Conservation (phyloP, 768 basidiomycete species). For the Leccinum variicolor region DNA sequence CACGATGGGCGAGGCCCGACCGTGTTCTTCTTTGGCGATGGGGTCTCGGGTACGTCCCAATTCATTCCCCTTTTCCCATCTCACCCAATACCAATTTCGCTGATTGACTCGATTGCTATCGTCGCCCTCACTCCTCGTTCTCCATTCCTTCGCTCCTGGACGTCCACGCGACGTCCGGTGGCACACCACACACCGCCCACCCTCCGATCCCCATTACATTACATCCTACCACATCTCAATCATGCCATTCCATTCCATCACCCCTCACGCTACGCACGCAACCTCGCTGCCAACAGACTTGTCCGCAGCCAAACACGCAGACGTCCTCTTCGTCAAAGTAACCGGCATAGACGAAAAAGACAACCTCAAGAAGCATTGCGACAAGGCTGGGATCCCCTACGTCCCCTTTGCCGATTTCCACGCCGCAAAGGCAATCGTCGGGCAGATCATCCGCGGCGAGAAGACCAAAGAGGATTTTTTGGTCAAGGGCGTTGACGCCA, state of each 20-base stretch:
- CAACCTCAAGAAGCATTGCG: slow-evolving; percentile 84
- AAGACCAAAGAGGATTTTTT: slow-evolving; percentile 28
- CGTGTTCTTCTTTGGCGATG: slow-evolving; percentile 97
- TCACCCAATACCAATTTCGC: neutral
- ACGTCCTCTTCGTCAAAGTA: slow-evolving; percentile 91
- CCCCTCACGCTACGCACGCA: neutral
- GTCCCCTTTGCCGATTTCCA: slow-evolving; percentile 74
- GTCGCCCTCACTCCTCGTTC: neutral
- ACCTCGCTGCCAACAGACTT: slow-evolving; percentile 53
- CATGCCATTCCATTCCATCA: neutral
- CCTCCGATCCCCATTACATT: neutral
- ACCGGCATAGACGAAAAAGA: slow-evolving; percentile 70
- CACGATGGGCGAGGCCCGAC: slow-evolving; percentile 46
- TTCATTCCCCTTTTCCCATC: neutral
- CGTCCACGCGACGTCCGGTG: neutral
- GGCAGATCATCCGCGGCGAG: slow-evolving; percentile 68
- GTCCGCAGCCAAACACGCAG: slow-evolving; percentile 89
- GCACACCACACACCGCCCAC: neutral
- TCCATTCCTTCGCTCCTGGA: neutral
- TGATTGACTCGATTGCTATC: neutral
- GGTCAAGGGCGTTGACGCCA: slow-evolving; percentile 1
- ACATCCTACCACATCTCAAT: neutral
- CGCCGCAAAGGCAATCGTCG: slow-evolving; percentile 56
- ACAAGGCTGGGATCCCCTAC: slow-evolving; percentile 72
- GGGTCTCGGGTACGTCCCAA: slow-evolving; percentile 74